Evolutionary conservation across 345 rosid species (phyloP), one percentile per base, ranked within the genome.

Genomic region (Hevea brasiliensis): DNA sequence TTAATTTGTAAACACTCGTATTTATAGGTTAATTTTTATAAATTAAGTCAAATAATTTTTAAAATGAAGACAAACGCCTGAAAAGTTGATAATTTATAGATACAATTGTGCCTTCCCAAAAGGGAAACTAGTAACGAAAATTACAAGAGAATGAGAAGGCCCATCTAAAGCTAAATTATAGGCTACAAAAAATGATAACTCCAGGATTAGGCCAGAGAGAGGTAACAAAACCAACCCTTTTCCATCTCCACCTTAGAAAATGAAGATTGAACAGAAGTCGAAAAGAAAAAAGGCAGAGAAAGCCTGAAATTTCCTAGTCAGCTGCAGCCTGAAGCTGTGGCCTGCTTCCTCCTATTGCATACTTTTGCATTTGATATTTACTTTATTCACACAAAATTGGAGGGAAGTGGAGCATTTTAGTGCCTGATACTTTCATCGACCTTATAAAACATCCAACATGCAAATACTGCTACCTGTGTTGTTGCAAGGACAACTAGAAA

Each of bases 401-500:
- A 53, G 45, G 56, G 27, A 61, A 29, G n/a, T 45, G 20, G 29
- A 61, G 50, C 10, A 13, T 21, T 35, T 12, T 23, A 9, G 29
- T 4, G 6, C 7, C 41, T 48, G 20, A 61, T 11, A 15, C 68
- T 50, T 35, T 50, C 24, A 10, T 2, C 11, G 45, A 13, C 56
- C 61, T 17, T 23, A 18, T 17, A 37, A 61, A 51, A 48, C 14
- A 11, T 21, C 23, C 7, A 27, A 42, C 18, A 51, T 29, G 76
- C 61, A 62, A n/a, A 32, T 7, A 23, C 9, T 12, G 26, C 35
- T 47, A 17, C 47, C 8, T 53, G 13, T 47, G 13, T 47, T 3
- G 15, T 29, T 32, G 15, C n/a, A 54, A 48, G 41, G 37, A 0
- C 32, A 67, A 44, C 85, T 84, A 86, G 20, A 93, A 68, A 84